Evolutionary conservation across 306 rosid species (phyloP), one percentile per base, ranked within the genome.

Genomic region (Canavalia ensiformis): DNA sequence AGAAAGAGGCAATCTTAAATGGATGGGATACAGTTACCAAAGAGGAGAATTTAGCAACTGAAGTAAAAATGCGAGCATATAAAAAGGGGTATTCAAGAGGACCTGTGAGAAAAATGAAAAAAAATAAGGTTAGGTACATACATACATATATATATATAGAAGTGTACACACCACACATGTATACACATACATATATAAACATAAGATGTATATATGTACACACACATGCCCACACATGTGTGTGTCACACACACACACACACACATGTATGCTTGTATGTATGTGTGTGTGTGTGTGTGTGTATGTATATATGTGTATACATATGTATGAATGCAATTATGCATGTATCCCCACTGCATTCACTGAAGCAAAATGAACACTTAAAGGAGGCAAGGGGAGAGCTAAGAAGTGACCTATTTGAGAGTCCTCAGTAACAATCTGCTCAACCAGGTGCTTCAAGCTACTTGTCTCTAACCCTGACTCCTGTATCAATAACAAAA

Each of bases 41-140:
- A 44, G 99, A 84, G 87, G 97, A 89, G 87, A 95, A 90, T 85
- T 90, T 95, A 71, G 97, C 90, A 83, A 89, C 91, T 52, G 97
- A 80, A 18, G 92, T 80, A 45, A 95, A 91, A 54, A 93, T 78
- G 46, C 99, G 99, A 69, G 99, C 93, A 93, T 87, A 88, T 57
- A 95, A 94, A 82, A 95, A 90, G 56, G 99, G 99, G 82, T 76
- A 85, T 71, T 89, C 92, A 82, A 84, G 89, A 81, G 92, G 92
- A 81, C 87, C 99, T 95, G 92, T 57, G 59, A 54, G 80, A 59
- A 83, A 84, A 56, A 67, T 50, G n/a, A 80, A 37, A 73, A 49
- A 60, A 49, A 60, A 7, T 52, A 35, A 67, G 31, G 65, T 46
- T 25, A 57, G 46, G 30, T 39, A 45, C 13, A 33, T 5, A 71